Evolutionary conservation across 345 rosid species (phyloP), one percentile per base, ranked within the genome.

Genomic region (Pelargonium nanum): DNA sequence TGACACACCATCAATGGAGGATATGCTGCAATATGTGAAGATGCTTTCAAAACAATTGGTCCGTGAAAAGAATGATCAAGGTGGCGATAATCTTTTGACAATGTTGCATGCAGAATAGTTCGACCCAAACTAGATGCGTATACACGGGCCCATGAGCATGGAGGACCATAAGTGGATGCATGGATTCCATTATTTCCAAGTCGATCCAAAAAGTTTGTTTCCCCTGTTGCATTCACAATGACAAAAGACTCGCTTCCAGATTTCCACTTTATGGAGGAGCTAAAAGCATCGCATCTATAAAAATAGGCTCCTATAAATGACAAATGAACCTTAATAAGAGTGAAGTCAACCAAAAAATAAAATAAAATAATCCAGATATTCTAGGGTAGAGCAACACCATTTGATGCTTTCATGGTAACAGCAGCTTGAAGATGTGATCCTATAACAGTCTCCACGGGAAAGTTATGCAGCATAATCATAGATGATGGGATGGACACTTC

Each of bases 351-450:
- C 58, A 61, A 26, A 74, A 19, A 50, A 76, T 74, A 61, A 68
- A 57, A 67, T 26, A 28, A 57, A 51, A 48, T 44, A 61, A 74
- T 32, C 68, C 28, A 48, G 59, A 12, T 15, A 58, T 23, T 24
- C 54, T 59, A 62, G 64, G 22, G 64, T 53, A 26, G 17, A 60
- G 25, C 44, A 66, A 70, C 64, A 91, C 98, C 98, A 76, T 83
- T 81, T 63, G 75, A 69, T 60, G 89, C 71, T 75, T 81, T 85
- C 90, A 92, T 74, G 50, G 93, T 83, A 62, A 92, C 91, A 68
- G 93, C 91, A 61, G 91, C 88, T 72, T 69, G 71, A 64, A 92
- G 81, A 74, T 81, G 77, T 55, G 96, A 85, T 76, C 96, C 87
- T 32, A 88, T 86, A 67, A 81, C 83, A 60, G 84, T 78, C 85